Base-by-base conservation (phyloP, 768 basidiomycete species). In the Trametes maxima region DNA sequence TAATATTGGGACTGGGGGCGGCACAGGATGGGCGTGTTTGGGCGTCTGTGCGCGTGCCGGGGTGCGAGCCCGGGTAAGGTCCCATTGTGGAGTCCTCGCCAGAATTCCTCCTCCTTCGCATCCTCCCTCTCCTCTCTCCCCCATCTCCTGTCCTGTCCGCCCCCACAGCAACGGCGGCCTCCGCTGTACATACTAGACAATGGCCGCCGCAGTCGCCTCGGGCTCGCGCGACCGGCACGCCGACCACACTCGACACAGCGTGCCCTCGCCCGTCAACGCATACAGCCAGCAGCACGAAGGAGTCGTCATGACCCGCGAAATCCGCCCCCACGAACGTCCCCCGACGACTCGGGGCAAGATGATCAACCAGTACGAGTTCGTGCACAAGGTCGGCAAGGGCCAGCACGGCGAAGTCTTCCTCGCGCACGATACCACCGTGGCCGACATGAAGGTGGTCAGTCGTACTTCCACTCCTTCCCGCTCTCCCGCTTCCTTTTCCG, bases 321-420 rank as follows among this genome's bases (percentile, higher is more conserved):
- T 63, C 35, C 59, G 57, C 42, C 40, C 42, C 70, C 75, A 47
- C 72, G 83, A 52, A 69, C 54, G n/a, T 45, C 62, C 60, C 35
- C 76, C 56, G 75, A 78, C 55, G 73, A 76, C 61, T 76, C 76
- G 61, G 51, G 70, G 67, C 22, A 66, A 60, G 66, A 84, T 87
- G 76, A 74, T 97, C 66, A 98, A 98, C 78, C 91, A 95, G 74
- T 98, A 96, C 73, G 78, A 86, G 49, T 85, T 94, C 58, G 79
- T 87, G 54, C 79, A 82, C 57, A 83, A 84, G 69, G 86, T 97
- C 21, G 95, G 95, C 21, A 85, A 83, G 59, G 95, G 95, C 13
- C 91, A 93, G 70, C 95, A 97, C 70, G 95, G 95, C 49, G 86
- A 89, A 69, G 95, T 98, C 62, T 90, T 86, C 75, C 78, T 90